These are phyloP conservation scores for Colletotrichum higginsianum DNA, from an alignment of 2,329 filamentous ascomycete genomes.

Conservation along the genomic window DNA sequence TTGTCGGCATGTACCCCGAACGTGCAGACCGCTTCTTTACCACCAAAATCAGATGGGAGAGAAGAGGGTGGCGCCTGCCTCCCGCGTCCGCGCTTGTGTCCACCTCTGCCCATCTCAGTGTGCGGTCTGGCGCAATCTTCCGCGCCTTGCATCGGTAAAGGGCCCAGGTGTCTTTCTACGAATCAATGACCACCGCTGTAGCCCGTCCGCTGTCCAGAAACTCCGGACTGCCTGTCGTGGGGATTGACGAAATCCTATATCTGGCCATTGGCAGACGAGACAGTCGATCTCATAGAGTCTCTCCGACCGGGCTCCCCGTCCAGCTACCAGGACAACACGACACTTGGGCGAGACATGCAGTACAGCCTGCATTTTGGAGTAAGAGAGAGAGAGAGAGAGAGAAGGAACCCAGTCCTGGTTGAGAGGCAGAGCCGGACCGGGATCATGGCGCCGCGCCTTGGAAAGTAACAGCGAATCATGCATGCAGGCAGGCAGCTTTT, in stretches of 20 bases:
- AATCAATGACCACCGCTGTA: too few species aligned
- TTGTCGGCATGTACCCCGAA: conserved; percentile 7
- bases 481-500: not conserved
- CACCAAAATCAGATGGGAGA: not conserved
- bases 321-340: not conserved
- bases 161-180: not conserved
- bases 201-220: too few species aligned
- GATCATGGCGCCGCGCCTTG: not conserved
- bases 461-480: not conserved
- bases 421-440: not conserved
- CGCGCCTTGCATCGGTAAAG: not conserved
- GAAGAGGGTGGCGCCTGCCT: not conserved
- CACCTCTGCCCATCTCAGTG: not conserved
- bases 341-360: not conserved
- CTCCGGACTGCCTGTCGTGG: not conserved
- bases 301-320: not conserved
- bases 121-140: not conserved
- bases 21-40: conserved; percentile 38
- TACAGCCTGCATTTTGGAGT: not conserved
- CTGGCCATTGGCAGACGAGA: not conserved
- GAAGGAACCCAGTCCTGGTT: not conserved
- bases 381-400: too few species aligned
- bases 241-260: not conserved
- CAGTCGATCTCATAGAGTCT: not conserved
- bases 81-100: not conserved